phyloP scores from a whole-genome alignment of 768 basidiomycete genomes.

The Agrocybe pediades region DNA sequence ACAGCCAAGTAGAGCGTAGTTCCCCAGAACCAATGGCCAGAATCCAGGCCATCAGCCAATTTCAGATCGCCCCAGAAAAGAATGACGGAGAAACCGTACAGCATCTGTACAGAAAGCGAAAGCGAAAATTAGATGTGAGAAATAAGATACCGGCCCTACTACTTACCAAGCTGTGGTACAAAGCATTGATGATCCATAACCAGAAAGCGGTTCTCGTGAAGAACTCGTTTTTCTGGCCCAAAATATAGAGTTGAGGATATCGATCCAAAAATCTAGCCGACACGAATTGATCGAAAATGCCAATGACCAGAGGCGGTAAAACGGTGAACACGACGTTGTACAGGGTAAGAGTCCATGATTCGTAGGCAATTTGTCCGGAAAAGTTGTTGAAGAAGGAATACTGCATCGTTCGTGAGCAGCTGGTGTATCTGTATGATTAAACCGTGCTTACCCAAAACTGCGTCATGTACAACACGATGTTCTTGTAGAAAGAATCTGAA shows the following conservation, averaged over 20 bases:
- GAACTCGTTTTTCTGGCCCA: conserved; percentile 94
- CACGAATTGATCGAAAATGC: conserved; percentile 98
- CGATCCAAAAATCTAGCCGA: conserved; percentile 95
- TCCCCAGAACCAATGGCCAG: conserved; percentile 99
- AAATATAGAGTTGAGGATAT: conserved; percentile 93
- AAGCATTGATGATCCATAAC: conserved; percentile 87
- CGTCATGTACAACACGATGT: conserved; percentile 97
- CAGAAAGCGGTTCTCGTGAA: conserved; percentile 91
- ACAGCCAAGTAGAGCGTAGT: conserved; percentile 94
- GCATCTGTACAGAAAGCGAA: conserved; percentile 49
- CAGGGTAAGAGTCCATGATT: conserved; percentile 97
- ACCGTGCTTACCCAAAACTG: conserved; percentile 83
- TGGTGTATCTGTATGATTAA: not conserved
- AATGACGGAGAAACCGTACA: conserved; percentile 86
- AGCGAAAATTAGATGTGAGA: not conserved
- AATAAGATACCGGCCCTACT: not conserved
- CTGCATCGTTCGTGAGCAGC: conserved; percentile 40
- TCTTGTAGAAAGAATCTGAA: conserved; percentile 97
- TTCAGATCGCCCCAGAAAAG: conserved; percentile 95
- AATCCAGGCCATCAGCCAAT: conserved; percentile 75
- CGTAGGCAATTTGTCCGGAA: conserved; percentile 97
- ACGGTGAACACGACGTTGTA: conserved; percentile 98
- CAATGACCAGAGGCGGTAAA: conserved; percentile 95
- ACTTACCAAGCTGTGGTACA: conserved; percentile 87
- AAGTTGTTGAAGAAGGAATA: conserved; percentile 99